A percentile compares a stretch with the other conserved stretches of the same genome.
Conservation (phyloP, 2,329 filamentous ascomycete genomes). For the Tolypocladium paradoxum region DNA sequence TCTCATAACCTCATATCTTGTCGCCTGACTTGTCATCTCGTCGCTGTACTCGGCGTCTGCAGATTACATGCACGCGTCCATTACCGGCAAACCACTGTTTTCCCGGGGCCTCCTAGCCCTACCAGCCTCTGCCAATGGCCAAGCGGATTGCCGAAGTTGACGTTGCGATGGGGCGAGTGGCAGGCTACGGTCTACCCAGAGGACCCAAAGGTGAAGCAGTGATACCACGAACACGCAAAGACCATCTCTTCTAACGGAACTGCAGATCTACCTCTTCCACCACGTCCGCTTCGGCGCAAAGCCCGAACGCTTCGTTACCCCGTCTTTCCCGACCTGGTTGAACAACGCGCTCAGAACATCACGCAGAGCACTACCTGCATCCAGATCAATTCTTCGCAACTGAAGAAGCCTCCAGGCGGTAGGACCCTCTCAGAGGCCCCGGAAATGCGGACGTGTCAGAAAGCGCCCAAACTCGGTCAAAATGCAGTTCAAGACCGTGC, state of each 20-base stretch:
- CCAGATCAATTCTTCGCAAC: neutral
- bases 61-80: neutral
- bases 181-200: neutral
- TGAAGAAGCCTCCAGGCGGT: constrained; percentile 1
- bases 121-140: neutral
- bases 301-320: constrained; percentile 1
- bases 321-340: neutral
- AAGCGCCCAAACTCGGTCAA: no score
- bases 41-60: no score
- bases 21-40: no score
- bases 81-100: neutral
- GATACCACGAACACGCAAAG: no score
- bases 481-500: neutral
- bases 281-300: constrained; percentile 4
- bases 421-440: neutral
- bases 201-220: neutral
- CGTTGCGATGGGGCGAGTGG: neutral
- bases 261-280: constrained; percentile 4
- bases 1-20: no score
- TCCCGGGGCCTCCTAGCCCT: neutral
- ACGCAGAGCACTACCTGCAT: constrained; percentile 1
- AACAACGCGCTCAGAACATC: neutral
- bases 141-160: neutral
- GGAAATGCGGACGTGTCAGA: neutral
- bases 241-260: no score